Evolutionary conservation across 2,329 filamentous ascomycete species (phyloP).

Genomic region (Botryosphaeria dothidea): DNA sequence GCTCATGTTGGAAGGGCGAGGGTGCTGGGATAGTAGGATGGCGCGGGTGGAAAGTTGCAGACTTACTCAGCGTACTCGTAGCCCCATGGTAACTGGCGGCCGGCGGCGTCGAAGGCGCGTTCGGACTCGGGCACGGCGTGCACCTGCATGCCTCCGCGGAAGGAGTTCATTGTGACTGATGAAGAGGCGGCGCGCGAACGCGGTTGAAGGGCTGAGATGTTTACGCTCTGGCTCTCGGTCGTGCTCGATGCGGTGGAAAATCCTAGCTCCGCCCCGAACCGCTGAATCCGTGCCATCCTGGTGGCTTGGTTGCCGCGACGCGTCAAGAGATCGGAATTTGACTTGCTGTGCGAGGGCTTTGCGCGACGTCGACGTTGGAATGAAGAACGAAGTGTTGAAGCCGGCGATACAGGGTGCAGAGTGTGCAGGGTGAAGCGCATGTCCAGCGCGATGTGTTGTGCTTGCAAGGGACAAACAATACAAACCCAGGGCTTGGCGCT

Average conservation of each 20-base stretch:
- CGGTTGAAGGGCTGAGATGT: conserved; percentile 4
- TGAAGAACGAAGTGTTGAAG: not conserved
- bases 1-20: conserved; percentile 3
- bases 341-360: not conserved
- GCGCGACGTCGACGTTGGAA: not conserved
- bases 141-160: conserved; percentile 57
- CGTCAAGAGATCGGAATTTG: not conserved
- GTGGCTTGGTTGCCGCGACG: not conserved
- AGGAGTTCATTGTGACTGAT: conserved; percentile 17
- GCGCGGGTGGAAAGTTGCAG: not conserved
- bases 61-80: conserved; percentile 63
- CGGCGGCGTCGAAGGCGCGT: conserved; percentile 60
- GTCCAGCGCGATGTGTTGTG: not conserved
- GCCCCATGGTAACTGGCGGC: conserved; percentile 63
- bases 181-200: conserved; percentile 9
- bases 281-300: conserved; percentile 11
- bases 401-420: not conserved
- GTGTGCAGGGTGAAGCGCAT: not conserved
- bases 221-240: conserved; percentile 8
- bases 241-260: conserved; percentile 9
- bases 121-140: conserved; percentile 66
- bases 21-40: conserved; percentile 1
- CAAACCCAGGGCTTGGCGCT: not conserved
- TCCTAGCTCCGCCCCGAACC: conserved; percentile 12
- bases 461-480: not conserved